phyloP scores from a whole-genome alignment of 1,284 basidiomycete genomes.

The Neotropicomus parvogracilis region DNA sequence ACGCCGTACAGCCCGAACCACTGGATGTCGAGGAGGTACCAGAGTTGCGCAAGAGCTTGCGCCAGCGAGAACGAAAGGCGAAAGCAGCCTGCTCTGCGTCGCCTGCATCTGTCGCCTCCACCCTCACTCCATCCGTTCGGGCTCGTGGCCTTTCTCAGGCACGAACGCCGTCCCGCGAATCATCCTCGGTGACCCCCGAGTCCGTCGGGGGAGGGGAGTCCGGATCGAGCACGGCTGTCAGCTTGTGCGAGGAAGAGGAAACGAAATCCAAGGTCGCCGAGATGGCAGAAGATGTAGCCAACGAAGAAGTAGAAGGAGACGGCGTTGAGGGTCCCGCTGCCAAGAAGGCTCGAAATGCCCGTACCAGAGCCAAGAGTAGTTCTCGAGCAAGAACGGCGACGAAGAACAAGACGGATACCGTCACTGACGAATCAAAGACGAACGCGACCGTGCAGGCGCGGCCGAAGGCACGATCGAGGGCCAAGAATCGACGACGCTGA shows the following conservation, averaged over 20 bases:
- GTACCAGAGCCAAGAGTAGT: slow-evolving; percentile 26
- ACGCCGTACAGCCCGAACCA: slow-evolving; percentile 14
- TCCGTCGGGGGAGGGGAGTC: slow-evolving; percentile 30
- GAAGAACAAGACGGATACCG: slow-evolving; percentile 20
- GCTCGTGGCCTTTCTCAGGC: slow-evolving; percentile 24
- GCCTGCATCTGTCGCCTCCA: slow-evolving; percentile 30
- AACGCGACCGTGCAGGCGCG: slow-evolving; percentile 24
- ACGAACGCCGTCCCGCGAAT: slow-evolving; percentile 19
- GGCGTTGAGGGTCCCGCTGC: slow-evolving; percentile 12
- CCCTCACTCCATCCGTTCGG: slow-evolving; percentile 30
- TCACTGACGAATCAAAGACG: slow-evolving; percentile 17
- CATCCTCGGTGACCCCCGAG: slow-evolving; percentile 27
- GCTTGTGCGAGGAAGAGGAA: slow-evolving; percentile 29
- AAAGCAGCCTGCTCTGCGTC: slow-evolving; percentile 20
- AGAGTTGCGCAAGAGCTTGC: slow-evolving; percentile 29
- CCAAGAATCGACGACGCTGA: slow-evolving; percentile 31
- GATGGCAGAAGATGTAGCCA: slow-evolving; percentile 12
- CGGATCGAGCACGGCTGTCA: slow-evolving; percentile 34
- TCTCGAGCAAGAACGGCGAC: slow-evolving; percentile 17
- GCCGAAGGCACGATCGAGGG: slow-evolving; percentile 32
- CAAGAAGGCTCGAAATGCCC: slow-evolving; percentile 23
- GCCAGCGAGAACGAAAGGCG: slow-evolving; percentile 28
- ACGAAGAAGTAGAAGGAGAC: slow-evolving; percentile 18
- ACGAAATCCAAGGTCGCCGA: slow-evolving; percentile 21
- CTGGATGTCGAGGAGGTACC: slow-evolving; percentile 23